Percentiles rank a stretch among this genome's conserved stretches.
Evolutionary conservation across 352 stramenopile genomes (phyloP).

Genomic region (Halophytophthora polymorphica): DNA sequence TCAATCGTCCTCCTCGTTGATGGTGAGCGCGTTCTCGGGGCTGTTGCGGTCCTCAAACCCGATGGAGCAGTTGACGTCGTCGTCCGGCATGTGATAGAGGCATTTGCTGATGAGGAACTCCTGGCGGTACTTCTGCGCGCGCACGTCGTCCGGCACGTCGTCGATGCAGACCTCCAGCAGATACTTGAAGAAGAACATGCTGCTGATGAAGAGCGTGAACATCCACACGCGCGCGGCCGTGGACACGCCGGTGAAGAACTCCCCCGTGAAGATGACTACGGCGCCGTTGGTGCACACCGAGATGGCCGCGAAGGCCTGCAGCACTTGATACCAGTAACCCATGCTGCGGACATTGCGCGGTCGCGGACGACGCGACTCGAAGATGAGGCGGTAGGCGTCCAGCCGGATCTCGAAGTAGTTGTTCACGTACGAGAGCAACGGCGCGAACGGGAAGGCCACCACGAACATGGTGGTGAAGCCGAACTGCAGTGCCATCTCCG

Average conservation of each 20-base stretch:
- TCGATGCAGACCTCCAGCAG: constrained; percentile 70
- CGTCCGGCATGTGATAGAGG: constrained; percentile 80
- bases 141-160: constrained; percentile 68
- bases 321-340: constrained; percentile 91
- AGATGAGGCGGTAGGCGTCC: constrained; percentile 84
- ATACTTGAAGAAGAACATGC: constrained; percentile 86
- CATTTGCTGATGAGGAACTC: constrained; percentile 88
- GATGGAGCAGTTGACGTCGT: constrained; percentile 45
- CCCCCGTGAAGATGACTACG: constrained; percentile 91
- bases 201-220: constrained; percentile 73
- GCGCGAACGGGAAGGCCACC: constrained; percentile 91
- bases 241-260: constrained; percentile 64
- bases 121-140: constrained; percentile 70
- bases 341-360: constrained; percentile 85
- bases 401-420: constrained; percentile 93
- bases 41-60: constrained; percentile 29
- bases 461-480: constrained; percentile 90
- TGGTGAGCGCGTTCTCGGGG: constrained; percentile 43
- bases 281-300: constrained; percentile 92
- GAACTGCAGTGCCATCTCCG: constrained; percentile 90
- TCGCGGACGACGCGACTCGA: constrained; percentile 74
- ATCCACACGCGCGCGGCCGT: constrained; percentile 67
- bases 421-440: constrained; percentile 89
- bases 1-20: constrained; percentile 59
- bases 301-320: constrained; percentile 88